phyloP scores from a whole-genome alignment of 2,329 filamentous ascomycete species.

The Endocalyx cinctus region DNA sequence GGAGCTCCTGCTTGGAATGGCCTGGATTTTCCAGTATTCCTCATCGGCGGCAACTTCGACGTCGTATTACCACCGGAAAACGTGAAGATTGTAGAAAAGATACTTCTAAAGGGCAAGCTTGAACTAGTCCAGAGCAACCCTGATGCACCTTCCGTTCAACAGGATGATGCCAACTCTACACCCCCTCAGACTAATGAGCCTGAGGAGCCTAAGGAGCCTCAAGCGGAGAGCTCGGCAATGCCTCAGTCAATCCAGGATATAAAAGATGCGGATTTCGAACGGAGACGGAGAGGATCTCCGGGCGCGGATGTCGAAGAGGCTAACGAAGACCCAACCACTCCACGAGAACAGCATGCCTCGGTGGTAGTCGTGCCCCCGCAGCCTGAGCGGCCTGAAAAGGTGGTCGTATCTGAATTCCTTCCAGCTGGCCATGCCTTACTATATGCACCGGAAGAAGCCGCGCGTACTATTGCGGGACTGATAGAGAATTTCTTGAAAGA shows the following conservation, averaged over 20 bases:
- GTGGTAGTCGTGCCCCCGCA: conserved; percentile 41
- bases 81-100: conserved; percentile 59
- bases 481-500: conserved; percentile 76
- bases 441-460: conserved; percentile 69
- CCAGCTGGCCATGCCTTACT: conserved; percentile 78
- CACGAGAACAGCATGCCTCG: conserved; percentile 38
- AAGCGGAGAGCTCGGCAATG: conserved; percentile 12
- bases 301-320: conserved; percentile 17
- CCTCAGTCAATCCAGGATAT: conserved; percentile 35
- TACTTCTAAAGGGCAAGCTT: conserved; percentile 23
- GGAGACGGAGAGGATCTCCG: too few species aligned
- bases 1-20: conserved; percentile 67
- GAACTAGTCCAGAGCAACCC: conserved; percentile 2
- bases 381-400: conserved; percentile 42
- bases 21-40: conserved; percentile 67
- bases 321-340: conserved; percentile 40
- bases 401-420: conserved; percentile 66
- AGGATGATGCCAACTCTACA: too few species aligned
- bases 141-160: too few species aligned
- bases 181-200: too few species aligned
- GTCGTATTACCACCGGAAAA: conserved; percentile 68
- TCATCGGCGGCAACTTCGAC: conserved; percentile 76
- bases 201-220: conserved; percentile 2
- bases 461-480: conserved; percentile 72
- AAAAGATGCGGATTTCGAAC: conserved; percentile 32